Evolutionary conservation across 2,329 filamentous ascomycete species (phyloP).

Genomic region (Byssoonygena ceratinophila): DNA sequence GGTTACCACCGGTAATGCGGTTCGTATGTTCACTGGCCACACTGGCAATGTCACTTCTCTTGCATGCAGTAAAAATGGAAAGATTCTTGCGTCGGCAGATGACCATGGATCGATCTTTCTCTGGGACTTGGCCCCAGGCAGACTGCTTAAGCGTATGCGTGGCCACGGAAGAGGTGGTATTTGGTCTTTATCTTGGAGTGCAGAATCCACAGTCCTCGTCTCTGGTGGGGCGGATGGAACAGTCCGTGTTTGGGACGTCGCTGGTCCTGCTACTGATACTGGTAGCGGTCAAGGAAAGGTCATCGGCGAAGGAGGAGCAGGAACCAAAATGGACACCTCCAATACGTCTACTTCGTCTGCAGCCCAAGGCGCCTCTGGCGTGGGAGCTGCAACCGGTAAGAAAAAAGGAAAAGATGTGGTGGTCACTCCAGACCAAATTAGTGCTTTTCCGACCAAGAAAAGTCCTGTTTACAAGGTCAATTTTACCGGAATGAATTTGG

Average conservation of each 20-base stretch:
- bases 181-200: conserved; percentile 85
- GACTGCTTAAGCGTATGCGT: conserved; percentile 79
- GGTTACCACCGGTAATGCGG: conserved; percentile 72
- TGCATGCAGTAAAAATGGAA: conserved; percentile 77
- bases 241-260: conserved; percentile 87
- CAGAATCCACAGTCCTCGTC: conserved; percentile 80
- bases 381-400: conserved; percentile 28
- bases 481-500: conserved; percentile 91
- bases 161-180: conserved; percentile 91
- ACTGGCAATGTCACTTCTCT: conserved; percentile 75
- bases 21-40: conserved; percentile 87
- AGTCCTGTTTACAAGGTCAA: conserved; percentile 85
- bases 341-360: conserved; percentile 38
- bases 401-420: conserved; percentile 86
- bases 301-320: conserved; percentile 40
- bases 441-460: conserved; percentile 91
- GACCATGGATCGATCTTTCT: conserved; percentile 80
- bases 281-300: conserved; percentile 49
- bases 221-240: conserved; percentile 88
- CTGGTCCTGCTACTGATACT: conserved; percentile 52
- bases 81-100: conserved; percentile 82
- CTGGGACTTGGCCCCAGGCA: conserved; percentile 85
- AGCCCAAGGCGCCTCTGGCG: conserved; percentile 33
- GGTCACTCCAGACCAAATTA: conserved; percentile 86
- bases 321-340: conserved; percentile 43